Evolutionary conservation across 176 grass and related monocot species (phyloP).

Genomic region (Aegilops umbellulata): DNA sequence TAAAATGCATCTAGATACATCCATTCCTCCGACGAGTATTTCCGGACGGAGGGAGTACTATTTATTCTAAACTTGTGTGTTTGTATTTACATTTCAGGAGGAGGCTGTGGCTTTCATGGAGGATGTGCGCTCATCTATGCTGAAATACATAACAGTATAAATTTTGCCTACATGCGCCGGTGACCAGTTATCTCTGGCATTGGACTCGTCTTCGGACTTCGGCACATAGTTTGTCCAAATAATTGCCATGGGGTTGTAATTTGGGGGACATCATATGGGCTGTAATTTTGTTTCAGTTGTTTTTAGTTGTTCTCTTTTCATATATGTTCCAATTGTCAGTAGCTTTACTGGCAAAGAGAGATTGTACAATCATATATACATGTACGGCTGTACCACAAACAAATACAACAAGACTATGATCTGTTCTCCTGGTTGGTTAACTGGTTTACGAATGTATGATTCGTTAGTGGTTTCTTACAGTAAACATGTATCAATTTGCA

Average conservation of each 20-base stretch:
- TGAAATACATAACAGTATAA: constrained; percentile 91
- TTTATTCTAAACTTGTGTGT: neutral
- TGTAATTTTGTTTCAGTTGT: neutral
- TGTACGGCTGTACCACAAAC: neutral
- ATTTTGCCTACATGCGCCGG: neutral
- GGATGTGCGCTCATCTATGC: constrained; percentile 61
- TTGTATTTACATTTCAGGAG: constrained; percentile 49
- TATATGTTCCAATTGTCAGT: neutral
- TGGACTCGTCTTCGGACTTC: neutral
- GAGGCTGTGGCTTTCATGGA: constrained; percentile 87
- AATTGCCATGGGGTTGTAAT: neutral
- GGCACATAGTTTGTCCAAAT: neutral
- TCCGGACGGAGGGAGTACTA: no score
- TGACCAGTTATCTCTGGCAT: neutral
- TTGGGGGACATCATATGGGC: neutral
- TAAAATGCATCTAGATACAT: no score
- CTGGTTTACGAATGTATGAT: no score
- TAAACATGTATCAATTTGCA: no score
- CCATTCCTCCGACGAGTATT: no score
- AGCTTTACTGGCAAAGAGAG: neutral
- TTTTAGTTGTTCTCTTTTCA: neutral
- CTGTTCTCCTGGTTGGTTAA: neutral
- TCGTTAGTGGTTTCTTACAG: no score
- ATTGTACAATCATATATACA: neutral
- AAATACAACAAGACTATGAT: neutral